These are phyloP conservation scores for Sophora flavescens DNA, from an alignment of 306 rosid species.

Conservation along the genomic window DNA sequence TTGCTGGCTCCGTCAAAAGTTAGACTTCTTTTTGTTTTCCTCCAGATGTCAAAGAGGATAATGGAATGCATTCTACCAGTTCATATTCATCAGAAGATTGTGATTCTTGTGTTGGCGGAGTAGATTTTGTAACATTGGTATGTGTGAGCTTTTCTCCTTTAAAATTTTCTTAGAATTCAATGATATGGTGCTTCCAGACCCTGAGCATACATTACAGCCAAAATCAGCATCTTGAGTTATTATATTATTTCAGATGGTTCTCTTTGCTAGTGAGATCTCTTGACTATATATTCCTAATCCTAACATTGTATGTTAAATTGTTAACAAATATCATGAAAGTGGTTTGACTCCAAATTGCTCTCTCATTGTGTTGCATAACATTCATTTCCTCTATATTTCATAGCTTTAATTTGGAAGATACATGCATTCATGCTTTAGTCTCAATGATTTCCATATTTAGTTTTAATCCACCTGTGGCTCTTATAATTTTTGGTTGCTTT, in stretches of 20 bases:
- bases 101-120: conserved; percentile 76
- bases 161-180: conserved; percentile 25
- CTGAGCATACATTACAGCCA: conserved; percentile 11
- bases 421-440: conserved; percentile 13
- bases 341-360: conserved; percentile 11
- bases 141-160: conserved; percentile 54
- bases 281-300: conserved; percentile 6
- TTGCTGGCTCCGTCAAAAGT: conserved; percentile 14
- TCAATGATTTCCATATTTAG: neutral
- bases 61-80: conserved; percentile 31
- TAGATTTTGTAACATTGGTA: conserved; percentile 88
- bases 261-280: neutral
- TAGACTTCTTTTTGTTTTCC: conserved; percentile 36
- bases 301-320: neutral
- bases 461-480: conserved; percentile 20
- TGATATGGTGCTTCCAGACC: conserved; percentile 34
- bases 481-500: neutral
- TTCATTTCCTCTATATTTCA: neutral
- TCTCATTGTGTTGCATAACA: neutral
- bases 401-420: conserved; percentile 31
- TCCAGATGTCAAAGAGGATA: conserved; percentile 55
- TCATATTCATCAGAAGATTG: conserved; percentile 45
- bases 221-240: conserved; percentile 9
- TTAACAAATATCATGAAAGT: neutral
- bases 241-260: conserved; percentile 26